phyloP scores from a whole-genome alignment of 208 protist species.

The Cochliopodium minus region DNA sequence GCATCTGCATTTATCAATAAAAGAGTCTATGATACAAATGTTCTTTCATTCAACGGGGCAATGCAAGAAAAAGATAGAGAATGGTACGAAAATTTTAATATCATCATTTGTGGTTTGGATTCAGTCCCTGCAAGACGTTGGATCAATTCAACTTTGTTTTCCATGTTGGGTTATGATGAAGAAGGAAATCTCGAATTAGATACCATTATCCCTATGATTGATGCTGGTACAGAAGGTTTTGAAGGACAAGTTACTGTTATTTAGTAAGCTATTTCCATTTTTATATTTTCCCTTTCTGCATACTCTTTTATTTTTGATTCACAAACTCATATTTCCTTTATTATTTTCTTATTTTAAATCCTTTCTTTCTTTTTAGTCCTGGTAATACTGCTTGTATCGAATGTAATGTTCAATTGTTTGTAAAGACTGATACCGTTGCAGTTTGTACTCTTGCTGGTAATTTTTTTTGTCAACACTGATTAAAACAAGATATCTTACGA shows the following conservation, averaged over 20 bases:
- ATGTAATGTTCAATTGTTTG: slow-evolving; percentile 43
- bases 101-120: slow-evolving; percentile 80
- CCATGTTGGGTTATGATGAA: slow-evolving; percentile 6
- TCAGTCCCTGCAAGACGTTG: slow-evolving; percentile 78
- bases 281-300: slow-evolving; percentile 28
- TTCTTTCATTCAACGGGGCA: slow-evolving; percentile 59
- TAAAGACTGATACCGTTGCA: slow-evolving; percentile 46
- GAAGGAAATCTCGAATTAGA: background rate
- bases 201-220: slow-evolving; percentile 76
- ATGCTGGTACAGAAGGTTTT: slow-evolving; percentile 94
- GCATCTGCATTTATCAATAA: slow-evolving; percentile 65
- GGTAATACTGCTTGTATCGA: slow-evolving; percentile 41
- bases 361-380: slow-evolving; percentile 15
- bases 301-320: background rate
- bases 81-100: slow-evolving; percentile 76
- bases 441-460: slow-evolving; percentile 80
- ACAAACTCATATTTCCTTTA: too few relatives aligned
- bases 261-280: slow-evolving; percentile 48
- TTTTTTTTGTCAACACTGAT: too few relatives aligned
- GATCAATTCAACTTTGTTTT: slow-evolving; percentile 57
- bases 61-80: slow-evolving; percentile 68
- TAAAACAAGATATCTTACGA: background rate
- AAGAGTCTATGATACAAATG: slow-evolving; percentile 48
- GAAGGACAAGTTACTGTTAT: slow-evolving; percentile 79
- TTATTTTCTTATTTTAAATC: background rate